A percentile compares a stretch with the other conserved stretches of the same genome.
Conservation (phyloP, 2,329 filamentous ascomycete species). For the Alternaria longipes region DNA sequence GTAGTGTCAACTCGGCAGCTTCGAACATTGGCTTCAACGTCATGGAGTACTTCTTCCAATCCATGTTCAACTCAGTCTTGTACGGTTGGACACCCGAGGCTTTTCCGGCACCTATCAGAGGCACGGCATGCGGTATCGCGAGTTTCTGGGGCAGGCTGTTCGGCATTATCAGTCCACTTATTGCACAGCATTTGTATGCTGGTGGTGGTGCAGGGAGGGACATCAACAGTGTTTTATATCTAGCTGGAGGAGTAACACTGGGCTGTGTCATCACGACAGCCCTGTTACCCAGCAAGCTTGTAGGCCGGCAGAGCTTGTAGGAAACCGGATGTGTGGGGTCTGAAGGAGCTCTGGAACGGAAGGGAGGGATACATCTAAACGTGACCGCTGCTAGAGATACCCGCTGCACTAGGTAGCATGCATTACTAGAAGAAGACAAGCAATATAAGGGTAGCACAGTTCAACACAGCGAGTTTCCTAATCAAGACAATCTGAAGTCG, state of each 20-base stretch:
- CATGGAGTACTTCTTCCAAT: slow-evolving; percentile 64
- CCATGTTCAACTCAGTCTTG: slow-evolving; percentile 62
- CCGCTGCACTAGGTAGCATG: slow-evolving; percentile 4
- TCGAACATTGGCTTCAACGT: slow-evolving; percentile 60
- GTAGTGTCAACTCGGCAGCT: slow-evolving; percentile 55
- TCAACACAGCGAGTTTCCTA: not conserved
- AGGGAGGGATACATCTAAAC: not conserved
- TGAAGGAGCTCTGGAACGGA: not conserved
- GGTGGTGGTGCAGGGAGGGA: slow-evolving; percentile 43
- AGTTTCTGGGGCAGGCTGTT: slow-evolving; percentile 68
- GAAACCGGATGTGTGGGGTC: not conserved
- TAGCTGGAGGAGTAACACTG: slow-evolving; percentile 65
- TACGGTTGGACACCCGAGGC: slow-evolving; percentile 64
- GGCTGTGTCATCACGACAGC: slow-evolving; percentile 63
- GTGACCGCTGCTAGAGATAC: slow-evolving; percentile 1
- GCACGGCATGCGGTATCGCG: slow-evolving; percentile 64
- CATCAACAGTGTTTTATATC: slow-evolving; percentile 63
- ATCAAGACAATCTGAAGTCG: not conserved
- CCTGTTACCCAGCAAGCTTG: slow-evolving; percentile 55
- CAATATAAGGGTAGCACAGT: not conserved
- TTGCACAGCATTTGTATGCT: slow-evolving; percentile 59
- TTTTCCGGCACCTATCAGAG: slow-evolving; percentile 61
- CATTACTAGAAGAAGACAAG: not conserved
- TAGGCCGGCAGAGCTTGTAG: slow-evolving; percentile 35
- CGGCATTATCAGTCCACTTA: slow-evolving; percentile 66